Percentiles rank a stretch among this genome's conserved stretches.
These are phyloP conservation scores for Pythium plurisporium DNA, from an alignment of 352 stramenopile species.

Conservation along the genomic window DNA sequence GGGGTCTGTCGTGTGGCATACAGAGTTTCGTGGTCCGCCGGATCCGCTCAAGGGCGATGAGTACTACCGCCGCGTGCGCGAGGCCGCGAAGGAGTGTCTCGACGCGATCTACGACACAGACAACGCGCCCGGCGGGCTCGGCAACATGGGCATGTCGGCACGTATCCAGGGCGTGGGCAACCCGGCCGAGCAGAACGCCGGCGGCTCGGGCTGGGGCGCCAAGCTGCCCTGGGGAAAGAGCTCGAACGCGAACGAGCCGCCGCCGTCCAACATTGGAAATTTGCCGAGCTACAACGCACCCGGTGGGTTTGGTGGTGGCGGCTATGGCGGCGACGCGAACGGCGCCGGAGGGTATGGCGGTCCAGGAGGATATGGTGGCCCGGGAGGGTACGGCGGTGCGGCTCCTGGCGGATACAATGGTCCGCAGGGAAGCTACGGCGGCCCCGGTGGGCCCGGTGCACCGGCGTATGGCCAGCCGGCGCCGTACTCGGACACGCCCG, in stretches of 20 bases:
- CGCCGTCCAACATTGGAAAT: constrained; percentile 47
- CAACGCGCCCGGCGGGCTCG: constrained; percentile 48
- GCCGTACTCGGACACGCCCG: constrained; percentile 25
- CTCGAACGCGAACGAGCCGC: constrained; percentile 50
- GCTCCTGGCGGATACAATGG: constrained; percentile 28
- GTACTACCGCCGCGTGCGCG: constrained; percentile 89
- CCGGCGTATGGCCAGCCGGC: constrained; percentile 24
- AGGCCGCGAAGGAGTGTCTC: constrained; percentile 92
- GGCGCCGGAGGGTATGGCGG: constrained; percentile 1
- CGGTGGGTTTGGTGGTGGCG: constrained; percentile 40
- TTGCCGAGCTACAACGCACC: constrained; percentile 46
- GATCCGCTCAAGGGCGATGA: constrained; percentile 94
- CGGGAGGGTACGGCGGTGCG: constrained; percentile 33
- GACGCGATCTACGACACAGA: constrained; percentile 94
- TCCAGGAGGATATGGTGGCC: constrained; percentile 9
- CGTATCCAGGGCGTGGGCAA: constrained; percentile 79
- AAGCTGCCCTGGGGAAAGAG: constrained; percentile 68
- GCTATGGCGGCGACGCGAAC: constrained; percentile 16
- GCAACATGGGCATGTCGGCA: constrained; percentile 74
- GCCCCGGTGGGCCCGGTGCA: constrained; percentile 24
- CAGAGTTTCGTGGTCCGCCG: constrained; percentile 87
- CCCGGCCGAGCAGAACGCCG: constrained; percentile 36
- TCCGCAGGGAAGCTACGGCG: constrained; percentile 22
- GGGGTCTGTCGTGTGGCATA: neutral
- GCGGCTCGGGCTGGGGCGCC: constrained; percentile 57